These are phyloP conservation scores for Hypoxylon fragiforme DNA, from an alignment of 495 filamentous ascomycete species.

Conservation along the genomic window DNA sequence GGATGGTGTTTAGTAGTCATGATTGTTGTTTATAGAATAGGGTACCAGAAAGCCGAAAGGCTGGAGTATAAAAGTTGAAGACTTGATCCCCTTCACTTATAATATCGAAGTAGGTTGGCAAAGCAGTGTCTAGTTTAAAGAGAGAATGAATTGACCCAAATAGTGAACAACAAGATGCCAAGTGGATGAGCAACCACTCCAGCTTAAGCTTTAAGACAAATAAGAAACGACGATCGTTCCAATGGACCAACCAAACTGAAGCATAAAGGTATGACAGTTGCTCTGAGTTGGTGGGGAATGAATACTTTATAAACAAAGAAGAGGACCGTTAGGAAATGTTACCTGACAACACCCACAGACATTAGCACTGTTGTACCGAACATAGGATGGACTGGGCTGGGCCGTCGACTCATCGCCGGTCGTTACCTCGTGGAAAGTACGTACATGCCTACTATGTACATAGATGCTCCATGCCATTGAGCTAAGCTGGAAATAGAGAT, in stretches of 20 bases:
- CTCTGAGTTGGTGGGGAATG: neutral
- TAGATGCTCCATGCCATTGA: slow-evolving; percentile 2
- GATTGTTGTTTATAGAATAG: slow-evolving; percentile 2
- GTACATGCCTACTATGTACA: neutral
- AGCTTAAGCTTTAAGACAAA: slow-evolving; percentile 8
- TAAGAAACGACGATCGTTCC: neutral
- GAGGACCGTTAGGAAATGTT: slow-evolving; percentile 9
- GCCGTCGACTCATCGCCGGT: slow-evolving; percentile 15
- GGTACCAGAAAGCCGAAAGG: neutral
- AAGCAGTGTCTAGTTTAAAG: too few relatives aligned
- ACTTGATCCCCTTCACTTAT: neutral
- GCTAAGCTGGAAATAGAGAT: slow-evolving; percentile 10
- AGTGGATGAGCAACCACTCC: neutral
- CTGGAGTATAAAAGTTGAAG: neutral
- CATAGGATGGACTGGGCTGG: slow-evolving; percentile 19
- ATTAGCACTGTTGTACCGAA: slow-evolving; percentile 9
- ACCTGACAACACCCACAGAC: slow-evolving; percentile 30
- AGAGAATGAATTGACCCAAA: too few relatives aligned
- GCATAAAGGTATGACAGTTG: neutral
- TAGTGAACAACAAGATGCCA: neutral
- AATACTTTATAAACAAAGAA: slow-evolving; percentile 26
- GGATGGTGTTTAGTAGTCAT: slow-evolving; percentile 43
- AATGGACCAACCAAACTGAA: slow-evolving; percentile 13
- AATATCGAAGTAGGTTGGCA: neutral
- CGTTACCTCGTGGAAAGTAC: slow-evolving; percentile 8